A percentile compares a stretch with the other conserved stretches of the same genome.
phyloP scores from a whole-genome alignment of 257 asterid genomes.

The Solanum ossicruentum region DNA sequence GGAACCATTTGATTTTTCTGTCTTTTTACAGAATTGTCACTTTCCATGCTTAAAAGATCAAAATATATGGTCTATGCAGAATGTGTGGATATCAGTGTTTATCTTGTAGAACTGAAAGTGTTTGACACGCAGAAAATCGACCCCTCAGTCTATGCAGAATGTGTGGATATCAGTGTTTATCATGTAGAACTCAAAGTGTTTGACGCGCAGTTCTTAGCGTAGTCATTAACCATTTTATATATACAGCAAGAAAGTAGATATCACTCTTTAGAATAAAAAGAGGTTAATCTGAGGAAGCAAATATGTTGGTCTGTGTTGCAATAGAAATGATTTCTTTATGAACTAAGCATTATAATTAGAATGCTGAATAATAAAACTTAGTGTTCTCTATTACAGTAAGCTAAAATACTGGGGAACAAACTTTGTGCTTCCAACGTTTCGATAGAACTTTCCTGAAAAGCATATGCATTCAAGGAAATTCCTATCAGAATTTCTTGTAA shows the following conservation, averaged over 20 bases:
- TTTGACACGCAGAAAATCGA: background rate
- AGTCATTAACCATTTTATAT: too few species aligned
- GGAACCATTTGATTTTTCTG: background rate
- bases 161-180: background rate
- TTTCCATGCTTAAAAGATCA: background rate
- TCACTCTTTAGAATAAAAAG: too few species aligned
- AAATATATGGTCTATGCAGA: background rate
- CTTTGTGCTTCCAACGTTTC: background rate
- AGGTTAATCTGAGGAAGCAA: background rate
- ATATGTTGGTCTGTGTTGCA: background rate
- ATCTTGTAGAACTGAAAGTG: background rate
- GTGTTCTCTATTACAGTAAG: background rate
- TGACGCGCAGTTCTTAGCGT: background rate
- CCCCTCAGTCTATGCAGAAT: background rate
- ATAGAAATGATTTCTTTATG: background rate
- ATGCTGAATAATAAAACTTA: background rate
- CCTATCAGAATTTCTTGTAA: conserved; percentile 15
- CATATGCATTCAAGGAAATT: conserved; percentile 55
- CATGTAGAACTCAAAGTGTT: background rate
- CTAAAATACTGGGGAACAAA: background rate
- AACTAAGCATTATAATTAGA: background rate
- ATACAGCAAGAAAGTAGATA: too few species aligned
- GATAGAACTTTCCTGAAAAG: conserved; percentile 35
- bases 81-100: background rate
- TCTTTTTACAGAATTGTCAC: background rate